Evolutionary conservation across 116 monocot species (phyloP), one percentile per base, ranked within the genome.

Genomic region (Dioscorea cayenensis): DNA sequence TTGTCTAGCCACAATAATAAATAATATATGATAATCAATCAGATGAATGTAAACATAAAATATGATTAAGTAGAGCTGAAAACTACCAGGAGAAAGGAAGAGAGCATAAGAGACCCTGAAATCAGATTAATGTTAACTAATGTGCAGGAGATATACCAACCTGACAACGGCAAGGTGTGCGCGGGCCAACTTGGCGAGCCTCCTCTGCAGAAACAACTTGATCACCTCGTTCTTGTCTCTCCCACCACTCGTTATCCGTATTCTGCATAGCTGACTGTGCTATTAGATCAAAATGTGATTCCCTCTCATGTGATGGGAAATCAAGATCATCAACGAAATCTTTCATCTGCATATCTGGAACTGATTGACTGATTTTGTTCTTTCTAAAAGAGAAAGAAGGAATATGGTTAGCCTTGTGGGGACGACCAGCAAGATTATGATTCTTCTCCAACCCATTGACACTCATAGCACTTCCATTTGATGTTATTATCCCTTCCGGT

Each of bases 211-310:
- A 88, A 66, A 81, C 81, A 76, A 80, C 86, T 79, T 84, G 93
- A 73, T 78, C 73, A 70, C 79, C 84, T 69, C 86, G 75, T 65
- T 93, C 90, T 65, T 97, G 93, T 76, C 74, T 81, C 60, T 86
- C 93, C 97, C 97, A 97, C 97, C 97, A 97, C 64, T 97, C 97
- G 36, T 81, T 82, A 67, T 89, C 86, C 12, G 61, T 65, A 82
- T 77, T 69, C 23, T 79, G 64, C 48, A 58, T 36, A 52, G 60
- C 37, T 66, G 76, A 49, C 28, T 78, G 67, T 20, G 48, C 18
- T 11, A 67, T 67, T 22, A 49, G 19, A 48, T 67, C 23, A 67
- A 51, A 60, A 49, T 66, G 65, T 64, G 21, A 50, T 32, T 61
- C 72, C 9, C 38, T 72, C 78, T 72, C 74, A 73, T 23, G 28